phyloP scores from a whole-genome alignment of 106 monocot genomes.

The Xerophyta viscosa region DNA sequence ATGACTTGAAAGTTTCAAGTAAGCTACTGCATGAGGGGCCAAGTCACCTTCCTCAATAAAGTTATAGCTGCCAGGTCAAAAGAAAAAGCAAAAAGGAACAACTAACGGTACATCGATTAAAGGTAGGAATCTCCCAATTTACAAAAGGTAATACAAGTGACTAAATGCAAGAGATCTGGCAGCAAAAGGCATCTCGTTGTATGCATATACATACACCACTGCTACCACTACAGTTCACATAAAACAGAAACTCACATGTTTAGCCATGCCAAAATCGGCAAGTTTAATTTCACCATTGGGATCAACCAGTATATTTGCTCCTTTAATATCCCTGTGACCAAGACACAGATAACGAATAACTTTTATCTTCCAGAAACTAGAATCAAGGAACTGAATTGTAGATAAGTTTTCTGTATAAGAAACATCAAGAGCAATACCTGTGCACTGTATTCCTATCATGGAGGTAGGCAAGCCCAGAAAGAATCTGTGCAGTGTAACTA shows the following conservation, averaged over 20 bases:
- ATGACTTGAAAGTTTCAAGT: too few species aligned
- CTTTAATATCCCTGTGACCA: constrained; percentile 84
- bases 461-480: constrained; percentile 88
- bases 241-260: constrained; percentile 61
- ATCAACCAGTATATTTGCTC: constrained; percentile 98
- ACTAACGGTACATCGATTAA: too few species aligned
- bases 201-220: not conserved
- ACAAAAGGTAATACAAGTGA: not conserved
- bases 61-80: too few species aligned
- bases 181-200: not conserved
- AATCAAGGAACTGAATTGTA: too few species aligned
- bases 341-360: not conserved
- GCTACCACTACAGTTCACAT: not conserved
- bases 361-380: too few species aligned
- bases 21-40: too few species aligned
- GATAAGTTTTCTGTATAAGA: too few species aligned
- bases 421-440: constrained; percentile 35
- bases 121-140: too few species aligned
- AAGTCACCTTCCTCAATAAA: too few species aligned
- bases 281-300: constrained; percentile 88
- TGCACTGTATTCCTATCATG: constrained; percentile 87
- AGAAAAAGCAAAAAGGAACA: too few species aligned
- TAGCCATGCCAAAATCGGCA: constrained; percentile 99
- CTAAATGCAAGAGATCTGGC: not conserved
- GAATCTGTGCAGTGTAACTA: constrained; percentile 74